Base-by-base conservation (phyloP, 176 grass and related monocot species). In the Oropetium thomaeum region DNA sequence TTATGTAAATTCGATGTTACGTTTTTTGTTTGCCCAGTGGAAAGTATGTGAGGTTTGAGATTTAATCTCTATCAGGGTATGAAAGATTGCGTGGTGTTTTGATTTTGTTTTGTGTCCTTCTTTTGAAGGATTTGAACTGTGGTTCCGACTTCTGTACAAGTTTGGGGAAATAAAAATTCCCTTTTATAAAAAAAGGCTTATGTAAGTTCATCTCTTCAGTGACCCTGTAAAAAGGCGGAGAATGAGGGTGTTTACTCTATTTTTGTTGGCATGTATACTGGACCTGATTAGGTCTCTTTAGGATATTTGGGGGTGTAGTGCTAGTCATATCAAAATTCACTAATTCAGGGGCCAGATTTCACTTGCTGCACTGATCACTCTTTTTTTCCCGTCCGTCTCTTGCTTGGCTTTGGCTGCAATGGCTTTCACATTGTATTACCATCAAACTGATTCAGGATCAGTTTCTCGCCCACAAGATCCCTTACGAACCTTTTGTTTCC, bases 401-500 rank as follows among this genome's bases (percentile, higher is more conserved):
- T 47, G 22, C 14, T 48, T 52, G 40, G 16, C 26, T 70, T 35
- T 32, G 0, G 1, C 4, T 2, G 11, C 41, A 69, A 59, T n/a
- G 39, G 28, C 49, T 38, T 52, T 67, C 33, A 16, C 26, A 49
- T 58, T 74, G 38, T 13, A 23, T n/a, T 25, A 17, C 54, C 43
- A 16, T 55, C 61, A 44, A 81, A n/a, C 41, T 39, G 45, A n/a
- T n/a, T n/a, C n/a, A n/a, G n/a, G n/a, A 27, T 57, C 73, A 33
- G 47, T 25, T 45, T 23, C 43, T 32, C 39, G n/a, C 2, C 28
- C 25, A 8, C 17, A 62, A 2, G 6, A 12, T 12, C 40, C 28
- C 10, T 48, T 34, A 58, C 78, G 70, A 22, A 6, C 43, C 16
- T 2, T 48, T 55, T 43, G n/a, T n/a, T 71, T 75, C 23, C 4